Base-by-base conservation (phyloP, 192 early-diverging fungal species). In the Gaertneriomyces semiglobifer region DNA sequence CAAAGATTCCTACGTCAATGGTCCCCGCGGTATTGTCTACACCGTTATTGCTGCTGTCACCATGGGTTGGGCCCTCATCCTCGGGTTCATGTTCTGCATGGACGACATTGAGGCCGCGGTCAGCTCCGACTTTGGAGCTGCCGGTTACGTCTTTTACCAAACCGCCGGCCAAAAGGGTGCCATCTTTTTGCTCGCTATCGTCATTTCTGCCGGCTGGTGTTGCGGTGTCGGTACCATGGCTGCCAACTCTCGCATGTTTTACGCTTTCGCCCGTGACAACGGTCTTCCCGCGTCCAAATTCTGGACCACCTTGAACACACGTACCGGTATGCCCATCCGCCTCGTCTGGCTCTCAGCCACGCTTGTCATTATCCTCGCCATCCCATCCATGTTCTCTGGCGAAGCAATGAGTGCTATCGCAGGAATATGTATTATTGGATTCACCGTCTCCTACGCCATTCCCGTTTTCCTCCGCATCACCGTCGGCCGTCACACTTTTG, bases 231-330 rank as follows among this genome's bases (percentile, higher is more conserved):
- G 58, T 39, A 69, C 77, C 16, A 60, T 79, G 38, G 68, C 74
- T 16, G 72, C 80, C 48, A 80, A 77, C 70, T 75, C 75, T 25
- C 66, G 80, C 47, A 77, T 75, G 74, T 65, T 82, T 41, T 84
- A 82, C 62, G 77, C 82, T 6, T 79, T 83, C 61, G 71, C 79
- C 60, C 76, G 81, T 50, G 81, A 83, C 68, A 72, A 73, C 18
- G 77, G 74, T 19, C 68, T 84, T 44, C 79, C 82, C 39, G 56
- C 53, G 39, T 77, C 74, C 40, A 44, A 16, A 8, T 74, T 70
- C 66, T 75, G 64, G 63, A 18, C 50, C 48, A 56, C 67, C n/a
- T 59, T 82, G 38, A 68, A 84, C 73, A 11, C 42, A 9, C 58
- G 56, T 19, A 62, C 75, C 58, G 63, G 67, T 38, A 74, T 79